Conservation (phyloP, 2,329 filamentous ascomycete species). For the Bertia moriformis region DNA sequence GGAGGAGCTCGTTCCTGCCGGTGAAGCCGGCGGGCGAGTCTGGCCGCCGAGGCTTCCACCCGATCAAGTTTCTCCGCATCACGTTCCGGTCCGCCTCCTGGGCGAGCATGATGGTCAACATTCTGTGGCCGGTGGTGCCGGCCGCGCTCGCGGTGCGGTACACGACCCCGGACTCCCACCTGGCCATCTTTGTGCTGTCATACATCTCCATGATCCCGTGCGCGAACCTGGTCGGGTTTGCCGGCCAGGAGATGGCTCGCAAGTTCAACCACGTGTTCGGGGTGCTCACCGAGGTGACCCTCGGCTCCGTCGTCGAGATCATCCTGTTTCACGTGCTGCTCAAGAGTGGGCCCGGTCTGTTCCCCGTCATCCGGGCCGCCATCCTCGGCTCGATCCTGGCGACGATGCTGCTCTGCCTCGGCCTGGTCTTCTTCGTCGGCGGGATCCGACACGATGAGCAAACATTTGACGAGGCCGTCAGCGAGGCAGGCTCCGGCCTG, state of each 20-base stretch:
- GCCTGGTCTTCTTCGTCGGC: slow-evolving; percentile 66
- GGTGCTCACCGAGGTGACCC: slow-evolving; percentile 43
- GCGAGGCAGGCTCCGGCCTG: slow-evolving; percentile 65
- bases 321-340: slow-evolving; percentile 70
- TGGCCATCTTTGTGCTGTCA: slow-evolving; percentile 54
- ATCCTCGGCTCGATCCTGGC: slow-evolving; percentile 74
- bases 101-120: slow-evolving; percentile 49
- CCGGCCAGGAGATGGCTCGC: slow-evolving; percentile 55
- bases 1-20: no score
- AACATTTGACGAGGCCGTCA: slow-evolving; percentile 60
- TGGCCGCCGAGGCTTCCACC: slow-evolving; percentile 51
- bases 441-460: slow-evolving; percentile 56
- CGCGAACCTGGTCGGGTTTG: slow-evolving; percentile 63
- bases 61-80: slow-evolving; percentile 46
- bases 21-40: slow-evolving; percentile 40
- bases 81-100: slow-evolving; percentile 48
- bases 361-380: slow-evolving; percentile 65
- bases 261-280: slow-evolving; percentile 64
- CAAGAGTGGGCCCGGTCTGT: slow-evolving; percentile 27
- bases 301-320: slow-evolving; percentile 65
- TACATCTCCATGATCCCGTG: slow-evolving; percentile 68
- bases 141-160: slow-evolving; percentile 51
- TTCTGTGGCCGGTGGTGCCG: slow-evolving; percentile 64
- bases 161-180: slow-evolving; percentile 29
- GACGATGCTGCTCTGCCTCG: slow-evolving; percentile 67